A percentile compares a stretch with the other conserved stretches of the same genome.
Conservation (phyloP, 805 yeast genomes). For the Lachancea thermotolerans region DNA sequence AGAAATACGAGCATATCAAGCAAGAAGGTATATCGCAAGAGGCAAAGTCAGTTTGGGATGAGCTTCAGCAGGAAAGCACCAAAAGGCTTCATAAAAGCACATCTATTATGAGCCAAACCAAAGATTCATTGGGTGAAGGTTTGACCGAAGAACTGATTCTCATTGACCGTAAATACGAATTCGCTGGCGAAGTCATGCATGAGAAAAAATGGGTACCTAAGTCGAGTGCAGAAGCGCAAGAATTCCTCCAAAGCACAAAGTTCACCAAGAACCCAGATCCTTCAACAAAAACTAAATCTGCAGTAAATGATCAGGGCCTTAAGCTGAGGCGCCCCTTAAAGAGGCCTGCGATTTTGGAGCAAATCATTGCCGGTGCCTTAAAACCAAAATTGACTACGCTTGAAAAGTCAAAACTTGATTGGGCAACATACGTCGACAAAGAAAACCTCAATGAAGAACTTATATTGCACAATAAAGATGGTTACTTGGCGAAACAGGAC, state of each 20-base stretch:
- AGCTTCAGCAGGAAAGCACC: conserved; percentile 36
- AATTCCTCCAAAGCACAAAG: conserved; percentile 52
- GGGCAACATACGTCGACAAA: conserved; percentile 90
- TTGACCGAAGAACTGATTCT: conserved; percentile 47
- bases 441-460: conserved; percentile 81
- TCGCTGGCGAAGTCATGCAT: conserved; percentile 78
- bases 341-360: conserved; percentile 69
- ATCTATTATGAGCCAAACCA: conserved; percentile 19
- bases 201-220: conserved; percentile 75
- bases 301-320: conserved; percentile 22
- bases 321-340: conserved; percentile 53
- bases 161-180: conserved; percentile 72
- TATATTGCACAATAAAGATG: conserved; percentile 74
- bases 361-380: conserved; percentile 60
- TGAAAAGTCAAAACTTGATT: conserved; percentile 88
- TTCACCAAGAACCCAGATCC: conserved; percentile 13
- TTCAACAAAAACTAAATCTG: background rate
- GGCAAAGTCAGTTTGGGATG: conserved; percentile 49
- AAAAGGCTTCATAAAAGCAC: conserved; percentile 22
- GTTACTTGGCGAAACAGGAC: conserved; percentile 86
- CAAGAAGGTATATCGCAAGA: conserved; percentile 33
- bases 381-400: conserved; percentile 81
- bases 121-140: background rate
- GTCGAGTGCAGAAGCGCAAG: conserved; percentile 81
- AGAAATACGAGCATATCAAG: conserved; percentile 26